Conservation (phyloP, 495 filamentous ascomycete genomes). For the Aspergillus incahuasiensis region DNA sequence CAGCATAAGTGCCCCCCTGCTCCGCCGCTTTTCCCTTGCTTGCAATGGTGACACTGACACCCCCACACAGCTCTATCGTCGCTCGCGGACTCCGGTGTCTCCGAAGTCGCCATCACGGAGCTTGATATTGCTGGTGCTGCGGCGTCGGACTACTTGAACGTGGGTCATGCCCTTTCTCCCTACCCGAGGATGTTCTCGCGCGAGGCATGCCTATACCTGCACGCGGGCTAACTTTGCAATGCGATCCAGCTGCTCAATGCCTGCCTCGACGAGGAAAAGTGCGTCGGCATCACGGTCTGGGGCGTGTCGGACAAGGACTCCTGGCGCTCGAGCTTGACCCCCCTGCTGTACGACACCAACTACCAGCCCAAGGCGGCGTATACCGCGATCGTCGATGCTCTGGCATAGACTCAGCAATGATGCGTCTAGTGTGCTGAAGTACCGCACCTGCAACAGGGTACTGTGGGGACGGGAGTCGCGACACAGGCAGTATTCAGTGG, state of each 20-base stretch:
- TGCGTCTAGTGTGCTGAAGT: too few species aligned
- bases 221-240: too few species aligned
- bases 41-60: not conserved
- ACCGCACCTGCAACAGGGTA: too few species aligned
- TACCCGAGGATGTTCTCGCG: too few species aligned
- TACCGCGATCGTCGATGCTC: slow-evolving; percentile 47
- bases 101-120: slow-evolving; percentile 60
- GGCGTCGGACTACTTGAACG: slow-evolving; percentile 55
- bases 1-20: slow-evolving; percentile 26
- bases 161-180: slow-evolving; percentile 16
- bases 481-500: too few species aligned
- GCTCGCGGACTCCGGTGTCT: slow-evolving; percentile 47
- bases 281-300: slow-evolving; percentile 74
- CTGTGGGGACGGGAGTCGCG: too few species aligned
- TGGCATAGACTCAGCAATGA: slow-evolving; percentile 5
- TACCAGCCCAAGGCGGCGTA: slow-evolving; percentile 64
- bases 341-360: slow-evolving; percentile 60
- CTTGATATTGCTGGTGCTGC: slow-evolving; percentile 59
- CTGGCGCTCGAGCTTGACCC: slow-evolving; percentile 57
- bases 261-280: slow-evolving; percentile 59
- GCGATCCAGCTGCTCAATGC: slow-evolving; percentile 49
- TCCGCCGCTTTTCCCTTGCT: not conserved
- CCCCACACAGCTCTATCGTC: slow-evolving; percentile 48
- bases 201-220: too few species aligned
- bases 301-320: slow-evolving; percentile 64